Evolutionary conservation across 306 rosid species (phyloP), one percentile per base, ranked within the genome.

Genomic region (Alnus glutinosa): DNA sequence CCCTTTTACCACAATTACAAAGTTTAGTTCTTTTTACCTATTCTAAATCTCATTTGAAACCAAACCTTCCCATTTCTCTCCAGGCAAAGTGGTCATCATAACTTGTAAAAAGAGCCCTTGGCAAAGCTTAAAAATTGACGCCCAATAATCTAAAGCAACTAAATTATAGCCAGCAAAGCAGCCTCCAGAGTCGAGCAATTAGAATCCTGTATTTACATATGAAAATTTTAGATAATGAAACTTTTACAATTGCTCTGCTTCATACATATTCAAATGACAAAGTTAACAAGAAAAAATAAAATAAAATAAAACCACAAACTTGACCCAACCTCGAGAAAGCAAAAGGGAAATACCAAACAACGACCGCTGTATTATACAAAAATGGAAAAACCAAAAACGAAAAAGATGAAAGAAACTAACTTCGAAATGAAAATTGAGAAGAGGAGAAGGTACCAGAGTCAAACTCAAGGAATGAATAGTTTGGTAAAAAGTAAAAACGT

Each of bases 391-490:
- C 39, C 49, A 71, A 73, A 44, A 10, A 1, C 39, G 42, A 71
- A 73, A 32, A 51, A 44, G 83, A 78, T 68, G 70, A 47, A 71
- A 49, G 71, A 18, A 7, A 61, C 36, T 71, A 2, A 47, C 5
- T 11, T 52, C n/a, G 50, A 61, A 18, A 72, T 71, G 79, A 10
- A 1, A 6, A 5, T 8, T 34, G 77, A 57, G 9, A 70, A 69
- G 10, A 3, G 39, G 36, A 19, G 39, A 42, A 54, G 28, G 75
- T 74, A 87, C 86, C 80, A 66, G 18, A 59, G 87, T 78, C 73
- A 83, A 73, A 74, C 73, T 68, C 75, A 48, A 80, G 87, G 85
- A 37, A 83, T 62, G 67, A 54, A 75, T 59, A 75, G 74, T 68
- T 14, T 9, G 51, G 46, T 83, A 44, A 75, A 73, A 85, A 80